A percentile compares a stretch with the other conserved stretches of the same genome.
Conservation (phyloP, 2,329 filamentous ascomycete species). For the Diplocarpon rosae region DNA sequence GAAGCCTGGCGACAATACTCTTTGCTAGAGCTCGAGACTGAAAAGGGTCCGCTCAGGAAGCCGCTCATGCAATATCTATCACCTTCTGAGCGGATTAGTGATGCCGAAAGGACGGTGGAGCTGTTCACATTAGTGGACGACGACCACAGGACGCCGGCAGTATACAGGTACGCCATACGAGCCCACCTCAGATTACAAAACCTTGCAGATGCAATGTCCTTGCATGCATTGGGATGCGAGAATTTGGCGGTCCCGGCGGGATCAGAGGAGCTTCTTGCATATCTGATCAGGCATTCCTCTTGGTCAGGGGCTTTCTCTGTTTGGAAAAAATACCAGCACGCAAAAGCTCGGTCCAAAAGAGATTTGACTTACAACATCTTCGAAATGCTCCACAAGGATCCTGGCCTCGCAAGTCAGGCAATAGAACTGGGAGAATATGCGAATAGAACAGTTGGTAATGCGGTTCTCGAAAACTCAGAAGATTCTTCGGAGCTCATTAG, state of each 20-base stretch:
- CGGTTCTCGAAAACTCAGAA: background rate
- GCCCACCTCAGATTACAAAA: conserved; percentile 33
- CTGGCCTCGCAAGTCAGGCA: conserved; percentile 9
- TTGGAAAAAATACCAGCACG: conserved; percentile 13
- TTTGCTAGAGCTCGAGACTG: conserved; percentile 8
- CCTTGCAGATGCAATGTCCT: conserved; percentile 26
- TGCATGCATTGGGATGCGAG: conserved; percentile 15
- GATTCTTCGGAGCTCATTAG: conserved; percentile 3
- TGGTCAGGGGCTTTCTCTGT: conserved; percentile 20
- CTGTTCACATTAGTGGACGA: conserved; percentile 32
- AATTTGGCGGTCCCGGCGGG: conserved; percentile 15
- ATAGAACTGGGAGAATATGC: conserved; percentile 14
- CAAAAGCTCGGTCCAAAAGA: background rate
- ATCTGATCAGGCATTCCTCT: conserved; percentile 14
- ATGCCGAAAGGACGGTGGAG: conserved; percentile 33
- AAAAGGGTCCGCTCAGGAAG: conserved; percentile 16
- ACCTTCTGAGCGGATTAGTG: conserved; percentile 28
- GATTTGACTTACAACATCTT: conserved; percentile 10
- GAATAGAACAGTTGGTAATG: conserved; percentile 2
- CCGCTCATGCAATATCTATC: conserved; percentile 30
- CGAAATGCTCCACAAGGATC: conserved; percentile 7
- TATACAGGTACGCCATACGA: conserved; percentile 35
- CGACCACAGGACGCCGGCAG: conserved; percentile 29
- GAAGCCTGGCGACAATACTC: conserved; percentile 33
- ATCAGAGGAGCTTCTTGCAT: conserved; percentile 18